Conservation (phyloP, 306 rosid species). For the Rosa multiflora region DNA sequence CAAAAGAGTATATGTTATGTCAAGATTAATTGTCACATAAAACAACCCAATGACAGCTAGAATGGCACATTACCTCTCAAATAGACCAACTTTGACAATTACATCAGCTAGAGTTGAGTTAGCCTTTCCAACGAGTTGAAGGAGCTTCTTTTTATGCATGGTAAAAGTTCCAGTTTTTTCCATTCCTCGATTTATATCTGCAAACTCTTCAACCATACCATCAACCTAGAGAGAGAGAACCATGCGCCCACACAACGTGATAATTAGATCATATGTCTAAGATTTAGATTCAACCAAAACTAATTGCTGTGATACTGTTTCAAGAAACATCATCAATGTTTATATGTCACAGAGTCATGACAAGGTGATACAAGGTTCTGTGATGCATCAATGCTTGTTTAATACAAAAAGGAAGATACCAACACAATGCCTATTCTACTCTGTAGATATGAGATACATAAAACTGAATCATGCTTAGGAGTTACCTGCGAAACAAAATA, state of each 20-base stretch:
- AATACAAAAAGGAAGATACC: background rate
- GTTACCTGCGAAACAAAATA: slow-evolving; percentile 95
- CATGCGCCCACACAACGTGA: background rate
- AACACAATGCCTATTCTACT: slow-evolving; percentile 7
- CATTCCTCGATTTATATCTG: slow-evolving; percentile 93
- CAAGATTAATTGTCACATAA: background rate
- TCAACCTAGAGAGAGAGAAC: slow-evolving; percentile 61
- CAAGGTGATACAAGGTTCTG: background rate
- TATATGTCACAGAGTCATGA: background rate
- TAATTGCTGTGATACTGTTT: slow-evolving; percentile 3
- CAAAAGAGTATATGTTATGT: background rate
- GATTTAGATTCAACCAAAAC: slow-evolving; percentile 8
- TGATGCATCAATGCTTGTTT: background rate
- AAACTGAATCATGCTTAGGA: background rate
- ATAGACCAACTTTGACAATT: slow-evolving; percentile 96
- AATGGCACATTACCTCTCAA: slow-evolving; percentile 69
- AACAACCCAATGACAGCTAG: background rate
- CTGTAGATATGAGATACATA: background rate
- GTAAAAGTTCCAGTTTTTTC: slow-evolving; percentile 98
- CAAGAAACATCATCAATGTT: slow-evolving; percentile 7
- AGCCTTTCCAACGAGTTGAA: slow-evolving; percentile 97
- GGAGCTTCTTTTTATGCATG: slow-evolving; percentile 94
- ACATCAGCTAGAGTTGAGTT: slow-evolving; percentile 92
- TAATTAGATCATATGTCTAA: slow-evolving; percentile 11
- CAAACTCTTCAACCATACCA: slow-evolving; percentile 89